Evolutionary conservation across 2,329 filamentous ascomycete species (phyloP).

Genomic region (Davidsoniella australis): DNA sequence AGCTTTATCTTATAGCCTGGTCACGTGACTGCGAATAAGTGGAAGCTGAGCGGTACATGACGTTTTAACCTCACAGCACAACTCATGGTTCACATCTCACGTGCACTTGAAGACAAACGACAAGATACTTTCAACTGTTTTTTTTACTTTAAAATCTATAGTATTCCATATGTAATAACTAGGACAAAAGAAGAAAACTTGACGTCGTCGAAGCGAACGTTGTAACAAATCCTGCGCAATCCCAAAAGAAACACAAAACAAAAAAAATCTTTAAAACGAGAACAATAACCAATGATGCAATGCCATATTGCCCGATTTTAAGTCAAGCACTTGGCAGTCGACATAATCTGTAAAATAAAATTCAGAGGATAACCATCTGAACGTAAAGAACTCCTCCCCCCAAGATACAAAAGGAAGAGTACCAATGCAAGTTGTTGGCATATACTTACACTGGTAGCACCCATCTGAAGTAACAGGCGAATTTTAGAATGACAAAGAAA

Average conservation of each 20-base stretch:
- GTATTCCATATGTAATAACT: constrained; percentile 3
- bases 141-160: constrained; percentile 2
- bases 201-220: constrained; percentile 9
- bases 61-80: too few species aligned
- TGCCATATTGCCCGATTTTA: not conserved
- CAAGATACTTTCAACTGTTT: constrained; percentile 6
- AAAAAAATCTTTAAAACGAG: not conserved
- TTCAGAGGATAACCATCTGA: not conserved
- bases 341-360: not conserved
- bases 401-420: not conserved
- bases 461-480: not conserved
- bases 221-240: constrained; percentile 5
- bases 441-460: too few species aligned
- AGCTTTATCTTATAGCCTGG: constrained; percentile 1
- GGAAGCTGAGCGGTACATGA: too few species aligned
- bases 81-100: not conserved
- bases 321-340: constrained; percentile 2
- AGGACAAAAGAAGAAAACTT: constrained; percentile 2
- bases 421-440: not conserved
- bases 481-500: not conserved
- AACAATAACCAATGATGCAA: constrained; percentile 7
- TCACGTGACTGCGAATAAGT: not conserved
- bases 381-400: not conserved
- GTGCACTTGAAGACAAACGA: not conserved
- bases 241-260: constrained; percentile 6